Conservation (phyloP, 2,329 filamentous ascomycete species). For the Monilinia polystroma region DNA sequence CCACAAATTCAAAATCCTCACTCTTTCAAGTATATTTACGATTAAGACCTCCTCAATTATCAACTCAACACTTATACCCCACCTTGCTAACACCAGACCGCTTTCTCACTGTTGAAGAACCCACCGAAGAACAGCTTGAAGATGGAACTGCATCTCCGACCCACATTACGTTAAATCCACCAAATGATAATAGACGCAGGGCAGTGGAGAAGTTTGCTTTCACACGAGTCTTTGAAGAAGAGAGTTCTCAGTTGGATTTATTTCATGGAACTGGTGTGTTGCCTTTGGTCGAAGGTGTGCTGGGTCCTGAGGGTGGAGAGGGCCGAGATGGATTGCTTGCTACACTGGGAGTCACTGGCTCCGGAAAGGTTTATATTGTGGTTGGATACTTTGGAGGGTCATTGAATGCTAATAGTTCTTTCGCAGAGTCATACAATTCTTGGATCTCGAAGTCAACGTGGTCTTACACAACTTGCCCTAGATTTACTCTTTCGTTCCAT, state of each 20-base stretch:
- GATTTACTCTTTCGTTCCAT: slow-evolving; percentile 87
- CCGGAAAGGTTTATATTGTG: slow-evolving; percentile 71
- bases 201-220: slow-evolving; percentile 94
- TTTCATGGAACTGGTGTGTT: slow-evolving; percentile 78
- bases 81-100: slow-evolving; percentile 54
- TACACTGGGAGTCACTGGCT: slow-evolving; percentile 90
- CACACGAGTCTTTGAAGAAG: slow-evolving; percentile 88
- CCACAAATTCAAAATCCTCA: slow-evolving; percentile 49
- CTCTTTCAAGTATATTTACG: slow-evolving; percentile 93
- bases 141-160: slow-evolving; percentile 50
- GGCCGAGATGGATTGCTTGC: slow-evolving; percentile 88
- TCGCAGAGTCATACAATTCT: slow-evolving; percentile 89
- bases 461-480: slow-evolving; percentile 86
- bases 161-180: slow-evolving; percentile 75
- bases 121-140: slow-evolving; percentile 46
- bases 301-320: slow-evolving; percentile 69
- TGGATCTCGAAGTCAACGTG: slow-evolving; percentile 80
- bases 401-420: slow-evolving; percentile 19
- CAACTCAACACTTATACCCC: slow-evolving; percentile 42
- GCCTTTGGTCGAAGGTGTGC: slow-evolving; percentile 74
- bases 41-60: slow-evolving; percentile 62
- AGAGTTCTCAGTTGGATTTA: slow-evolving; percentile 78
- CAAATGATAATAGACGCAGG: slow-evolving; percentile 77
- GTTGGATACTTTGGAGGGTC: background rate
- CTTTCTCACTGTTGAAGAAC: slow-evolving; percentile 74